Conservation (phyloP, 768 basidiomycete genomes). For the Chalciporus piperatus region DNA sequence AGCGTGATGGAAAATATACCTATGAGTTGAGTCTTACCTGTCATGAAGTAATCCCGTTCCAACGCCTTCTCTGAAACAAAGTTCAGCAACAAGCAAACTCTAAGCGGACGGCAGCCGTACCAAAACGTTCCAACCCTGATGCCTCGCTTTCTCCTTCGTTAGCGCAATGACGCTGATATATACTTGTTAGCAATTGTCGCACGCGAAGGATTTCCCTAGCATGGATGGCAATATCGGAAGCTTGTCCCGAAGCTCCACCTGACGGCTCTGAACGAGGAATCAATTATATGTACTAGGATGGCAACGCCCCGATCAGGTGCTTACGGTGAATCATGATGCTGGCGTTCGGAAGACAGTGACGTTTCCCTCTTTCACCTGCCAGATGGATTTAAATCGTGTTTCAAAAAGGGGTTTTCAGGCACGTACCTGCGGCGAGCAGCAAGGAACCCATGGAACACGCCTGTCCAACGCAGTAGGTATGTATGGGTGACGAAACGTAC, state of each 20-base stretch:
- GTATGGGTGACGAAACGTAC: slow-evolving; percentile 94
- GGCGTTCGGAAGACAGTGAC: slow-evolving; percentile 89
- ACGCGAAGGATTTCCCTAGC: slow-evolving; percentile 94
- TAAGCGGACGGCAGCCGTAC: slow-evolving; percentile 42
- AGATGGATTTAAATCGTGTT: slow-evolving; percentile 12
- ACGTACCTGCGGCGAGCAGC: slow-evolving; percentile 75
- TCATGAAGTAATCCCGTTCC: slow-evolving; percentile 97
- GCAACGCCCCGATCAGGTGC: slow-evolving; percentile 19
- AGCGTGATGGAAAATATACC: slow-evolving; percentile 18
- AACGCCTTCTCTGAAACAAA: slow-evolving; percentile 69
- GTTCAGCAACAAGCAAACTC: slow-evolving; percentile 20
- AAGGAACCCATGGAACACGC: slow-evolving; percentile 97
- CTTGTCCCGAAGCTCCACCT: slow-evolving; percentile 93
- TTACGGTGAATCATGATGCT: slow-evolving; percentile 98
- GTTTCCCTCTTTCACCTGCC: slow-evolving; percentile 78
- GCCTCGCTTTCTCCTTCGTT: slow-evolving; percentile 60
- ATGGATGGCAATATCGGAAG: slow-evolving; percentile 96
- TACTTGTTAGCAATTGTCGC: slow-evolving; percentile 75
- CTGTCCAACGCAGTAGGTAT: slow-evolving; percentile 94
- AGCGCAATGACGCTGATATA: slow-evolving; percentile 86
- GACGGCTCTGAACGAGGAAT: slow-evolving; percentile 71
- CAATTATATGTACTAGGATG: slow-evolving; percentile 3
- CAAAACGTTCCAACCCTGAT: slow-evolving; percentile 72
- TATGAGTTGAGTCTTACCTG: slow-evolving; percentile 44
- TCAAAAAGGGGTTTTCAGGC: slow-evolving; percentile 4